Conservation (phyloP, 2,329 filamentous ascomycete genomes). For the Ophiostoma quercus region DNA sequence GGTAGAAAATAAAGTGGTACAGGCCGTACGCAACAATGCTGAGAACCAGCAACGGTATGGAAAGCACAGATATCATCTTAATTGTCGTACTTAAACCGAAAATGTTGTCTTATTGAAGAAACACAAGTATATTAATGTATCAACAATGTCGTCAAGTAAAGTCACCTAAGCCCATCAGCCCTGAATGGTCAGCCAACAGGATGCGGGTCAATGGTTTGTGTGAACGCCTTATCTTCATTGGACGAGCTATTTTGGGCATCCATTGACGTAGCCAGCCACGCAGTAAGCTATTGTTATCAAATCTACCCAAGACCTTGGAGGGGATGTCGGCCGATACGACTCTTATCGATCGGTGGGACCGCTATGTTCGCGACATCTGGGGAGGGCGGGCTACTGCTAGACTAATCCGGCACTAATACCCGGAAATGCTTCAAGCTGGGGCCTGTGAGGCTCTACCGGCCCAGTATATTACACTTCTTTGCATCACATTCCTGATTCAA, state of each 20-base stretch:
- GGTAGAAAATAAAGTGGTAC: conserved; percentile 13
- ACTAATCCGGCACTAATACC: background rate
- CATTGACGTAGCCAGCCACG: background rate
- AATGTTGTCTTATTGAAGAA: background rate
- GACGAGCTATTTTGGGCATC: background rate
- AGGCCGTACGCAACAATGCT: background rate
- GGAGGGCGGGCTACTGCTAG: background rate
- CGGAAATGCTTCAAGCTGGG: background rate
- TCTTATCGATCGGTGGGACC: conserved; percentile 7
- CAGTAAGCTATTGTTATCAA: background rate
- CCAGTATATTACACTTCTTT: background rate
- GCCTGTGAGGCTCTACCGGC: background rate
- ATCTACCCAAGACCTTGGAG: background rate
- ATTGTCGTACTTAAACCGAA: no score
- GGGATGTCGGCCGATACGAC: conserved; percentile 12
- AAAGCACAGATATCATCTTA: background rate
- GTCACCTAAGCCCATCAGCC: background rate
- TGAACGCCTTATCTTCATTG: background rate
- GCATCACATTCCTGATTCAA: background rate
- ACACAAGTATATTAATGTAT: no score
- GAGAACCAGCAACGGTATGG: background rate
- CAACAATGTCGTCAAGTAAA: background rate
- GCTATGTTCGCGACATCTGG: background rate
- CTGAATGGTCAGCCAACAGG: background rate
- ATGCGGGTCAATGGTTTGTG: background rate